These are phyloP conservation scores for Eucalyptus pumila DNA, from an alignment of 345 rosid species.

Conservation along the genomic window DNA sequence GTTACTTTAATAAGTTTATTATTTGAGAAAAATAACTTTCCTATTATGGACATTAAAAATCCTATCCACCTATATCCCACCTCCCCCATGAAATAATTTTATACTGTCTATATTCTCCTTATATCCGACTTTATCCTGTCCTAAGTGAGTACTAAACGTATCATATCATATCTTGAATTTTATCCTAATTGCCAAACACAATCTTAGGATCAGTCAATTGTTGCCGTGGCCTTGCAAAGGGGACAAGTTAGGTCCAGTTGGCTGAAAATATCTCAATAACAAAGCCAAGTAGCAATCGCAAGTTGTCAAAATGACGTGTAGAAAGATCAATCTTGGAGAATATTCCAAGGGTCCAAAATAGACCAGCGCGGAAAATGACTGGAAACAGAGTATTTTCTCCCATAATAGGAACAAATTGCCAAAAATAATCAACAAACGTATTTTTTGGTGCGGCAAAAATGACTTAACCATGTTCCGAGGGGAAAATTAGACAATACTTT, in stretches of 20 bases:
- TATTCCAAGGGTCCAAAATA: background rate
- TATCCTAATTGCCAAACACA: too few relatives aligned
- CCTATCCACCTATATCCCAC: too few relatives aligned
- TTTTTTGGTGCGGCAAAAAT: background rate
- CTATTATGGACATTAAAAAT: too few relatives aligned
- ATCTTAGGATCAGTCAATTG: background rate
- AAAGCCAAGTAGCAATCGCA: background rate
- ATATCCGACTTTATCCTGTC: too few relatives aligned
- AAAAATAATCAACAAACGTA: too few relatives aligned
- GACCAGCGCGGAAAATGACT: background rate
- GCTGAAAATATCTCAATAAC: background rate
- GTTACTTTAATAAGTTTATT: too few relatives aligned
- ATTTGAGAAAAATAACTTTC: too few relatives aligned
- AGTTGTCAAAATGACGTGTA: background rate
- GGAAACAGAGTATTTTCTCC: background rate
- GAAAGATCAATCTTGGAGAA: background rate
- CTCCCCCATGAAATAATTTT: too few relatives aligned
- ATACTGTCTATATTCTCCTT: too few relatives aligned
- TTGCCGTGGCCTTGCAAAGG: background rate
- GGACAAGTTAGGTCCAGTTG: background rate
- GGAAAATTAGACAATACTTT: background rate
- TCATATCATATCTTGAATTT: too few relatives aligned
- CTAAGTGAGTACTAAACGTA: too few relatives aligned
- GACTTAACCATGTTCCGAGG: background rate
- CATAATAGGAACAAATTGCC: background rate